Percentiles rank a stretch among this genome's conserved stretches.
phyloP scores from a whole-genome alignment of 257 asterid species.

The Eustoma russellianum region DNA sequence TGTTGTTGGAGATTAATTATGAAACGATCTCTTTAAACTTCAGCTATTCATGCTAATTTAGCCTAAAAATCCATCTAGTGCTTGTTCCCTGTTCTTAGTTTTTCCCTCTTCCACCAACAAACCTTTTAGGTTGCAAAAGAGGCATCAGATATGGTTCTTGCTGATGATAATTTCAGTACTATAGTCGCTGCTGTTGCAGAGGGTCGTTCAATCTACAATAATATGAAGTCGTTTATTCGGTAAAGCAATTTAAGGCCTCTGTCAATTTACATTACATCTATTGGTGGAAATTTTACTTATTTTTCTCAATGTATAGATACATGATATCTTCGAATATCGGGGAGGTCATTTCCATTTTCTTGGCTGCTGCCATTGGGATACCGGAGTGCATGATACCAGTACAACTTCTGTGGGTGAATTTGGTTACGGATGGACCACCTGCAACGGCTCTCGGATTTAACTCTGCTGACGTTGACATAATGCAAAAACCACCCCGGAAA shows the following conservation, averaged over 20 bases:
- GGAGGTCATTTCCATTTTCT: constrained; percentile 80
- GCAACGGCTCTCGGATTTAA: constrained; percentile 92
- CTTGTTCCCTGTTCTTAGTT: no score
- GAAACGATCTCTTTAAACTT: background rate
- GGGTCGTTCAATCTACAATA: constrained; percentile 84
- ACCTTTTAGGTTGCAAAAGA: constrained; percentile 70
- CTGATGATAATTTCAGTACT: constrained; percentile 90
- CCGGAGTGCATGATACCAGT: constrained; percentile 91
- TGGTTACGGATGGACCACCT: constrained; percentile 97
- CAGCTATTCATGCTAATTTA: background rate
- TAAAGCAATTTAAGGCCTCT: constrained; percentile 2
- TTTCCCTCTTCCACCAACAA: background rate
- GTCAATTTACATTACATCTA: background rate
- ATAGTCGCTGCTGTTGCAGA: constrained; percentile 79
- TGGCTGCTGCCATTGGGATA: constrained; percentile 75
- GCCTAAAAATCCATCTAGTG: no score
- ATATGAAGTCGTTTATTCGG: constrained; percentile 97
- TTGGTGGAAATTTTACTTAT: constrained; percentile 1
- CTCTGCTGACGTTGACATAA: constrained; percentile 82
- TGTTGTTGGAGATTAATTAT: no score
- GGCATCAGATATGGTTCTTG: constrained; percentile 87
- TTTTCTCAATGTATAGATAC: constrained; percentile 37
- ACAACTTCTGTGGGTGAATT: constrained; percentile 88
- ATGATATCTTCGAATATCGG: constrained; percentile 92
- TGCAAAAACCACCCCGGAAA: constrained; percentile 79